Conservation (phyloP, 2,329 filamentous ascomycete species). For the Diaporthe sp. region DNA sequence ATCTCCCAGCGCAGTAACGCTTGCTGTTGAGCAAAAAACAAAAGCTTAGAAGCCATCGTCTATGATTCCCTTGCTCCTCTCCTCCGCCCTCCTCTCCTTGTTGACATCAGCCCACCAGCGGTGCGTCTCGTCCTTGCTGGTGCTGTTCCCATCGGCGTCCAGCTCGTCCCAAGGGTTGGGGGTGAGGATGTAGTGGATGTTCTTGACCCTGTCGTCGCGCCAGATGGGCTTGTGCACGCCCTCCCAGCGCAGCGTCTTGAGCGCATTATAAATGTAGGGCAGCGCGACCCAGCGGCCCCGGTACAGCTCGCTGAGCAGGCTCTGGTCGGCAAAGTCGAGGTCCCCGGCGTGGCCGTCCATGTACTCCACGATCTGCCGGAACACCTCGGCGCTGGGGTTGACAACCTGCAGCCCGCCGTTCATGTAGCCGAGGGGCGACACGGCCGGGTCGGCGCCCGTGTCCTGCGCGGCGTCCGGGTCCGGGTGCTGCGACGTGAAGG, state of each 20-base stretch:
- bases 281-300: constrained; percentile 65
- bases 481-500: constrained; percentile 65
- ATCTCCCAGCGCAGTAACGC: not conserved
- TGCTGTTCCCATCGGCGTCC: constrained; percentile 54
- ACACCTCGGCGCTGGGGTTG: constrained; percentile 59
- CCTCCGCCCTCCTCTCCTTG: constrained; percentile 52
- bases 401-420: constrained; percentile 69
- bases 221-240: constrained; percentile 66
- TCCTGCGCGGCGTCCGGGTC: constrained; percentile 59
- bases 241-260: constrained; percentile 67
- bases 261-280: constrained; percentile 71
- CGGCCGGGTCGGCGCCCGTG: constrained; percentile 54
- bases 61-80: constrained; percentile 52
- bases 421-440: constrained; percentile 61
- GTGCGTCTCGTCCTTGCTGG: constrained; percentile 59
- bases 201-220: constrained; percentile 68
- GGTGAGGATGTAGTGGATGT: constrained; percentile 69
- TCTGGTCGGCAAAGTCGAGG: constrained; percentile 71
- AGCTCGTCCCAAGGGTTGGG: constrained; percentile 72
- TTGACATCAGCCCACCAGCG: constrained; percentile 67
- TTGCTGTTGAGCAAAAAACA: not conserved
- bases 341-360: constrained; percentile 58
- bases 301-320: constrained; percentile 66
- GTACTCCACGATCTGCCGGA: constrained; percentile 60
- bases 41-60: constrained; percentile 45